These are phyloP conservation scores for Vanilla planifolia DNA, from an alignment of 106 monocot genomes.

Conservation along the genomic window DNA sequence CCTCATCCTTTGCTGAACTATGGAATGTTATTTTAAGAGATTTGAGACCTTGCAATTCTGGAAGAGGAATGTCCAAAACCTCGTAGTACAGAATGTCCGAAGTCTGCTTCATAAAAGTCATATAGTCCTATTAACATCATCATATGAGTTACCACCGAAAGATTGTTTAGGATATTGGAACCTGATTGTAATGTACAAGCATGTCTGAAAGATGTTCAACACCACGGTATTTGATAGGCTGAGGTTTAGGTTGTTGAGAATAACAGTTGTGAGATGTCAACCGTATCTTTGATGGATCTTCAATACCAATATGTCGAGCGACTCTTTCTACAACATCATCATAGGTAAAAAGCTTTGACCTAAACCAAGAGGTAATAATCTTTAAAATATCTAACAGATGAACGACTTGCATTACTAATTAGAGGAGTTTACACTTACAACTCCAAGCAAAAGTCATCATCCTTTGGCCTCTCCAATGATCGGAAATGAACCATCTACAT, in stretches of 20 bases:
- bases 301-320: constrained; percentile 73
- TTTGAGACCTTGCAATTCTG: constrained; percentile 90
- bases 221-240: constrained; percentile 91
- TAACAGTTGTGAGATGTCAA: constrained; percentile 99
- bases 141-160: neutral
- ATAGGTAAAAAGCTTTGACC: constrained; percentile 86
- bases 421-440: constrained; percentile 49
- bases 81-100: constrained; percentile 98
- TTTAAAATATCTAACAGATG: neutral
- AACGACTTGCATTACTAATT: neutral
- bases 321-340: constrained; percentile 97
- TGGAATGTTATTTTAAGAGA: constrained; percentile 96
- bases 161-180: constrained; percentile 8
- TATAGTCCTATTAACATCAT: neutral
- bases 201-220: constrained; percentile 88
- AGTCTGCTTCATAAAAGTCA: constrained; percentile 40
- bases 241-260: constrained; percentile 99
- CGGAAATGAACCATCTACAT: constrained; percentile 93
- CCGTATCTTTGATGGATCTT: constrained; percentile 86
- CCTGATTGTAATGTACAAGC: constrained; percentile 98
- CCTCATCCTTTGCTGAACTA: constrained; percentile 89
- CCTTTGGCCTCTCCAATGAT: constrained; percentile 89
- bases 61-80: constrained; percentile 91
- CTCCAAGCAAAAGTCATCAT: constrained; percentile 92
- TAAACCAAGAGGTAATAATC: constrained; percentile 9